phyloP scores from a whole-genome alignment of 371 early-diverging fungal species.

The Neoconidiobolus thromboides region DNA sequence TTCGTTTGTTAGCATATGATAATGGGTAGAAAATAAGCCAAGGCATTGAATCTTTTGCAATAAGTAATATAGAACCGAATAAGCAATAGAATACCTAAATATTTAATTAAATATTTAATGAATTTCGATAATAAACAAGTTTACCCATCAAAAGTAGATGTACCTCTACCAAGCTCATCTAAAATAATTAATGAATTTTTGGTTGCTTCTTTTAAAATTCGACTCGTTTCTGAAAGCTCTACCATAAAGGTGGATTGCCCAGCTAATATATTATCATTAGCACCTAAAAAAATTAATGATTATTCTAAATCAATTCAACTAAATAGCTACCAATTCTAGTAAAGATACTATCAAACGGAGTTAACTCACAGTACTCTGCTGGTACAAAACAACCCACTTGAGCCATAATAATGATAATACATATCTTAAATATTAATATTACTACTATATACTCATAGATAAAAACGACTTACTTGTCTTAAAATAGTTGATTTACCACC shows the following conservation, averaged over 20 bases:
- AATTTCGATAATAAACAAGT: constrained; percentile 7
- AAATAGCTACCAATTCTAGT: constrained; percentile 55
- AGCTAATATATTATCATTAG: constrained; percentile 89
- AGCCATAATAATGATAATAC: constrained; percentile 93
- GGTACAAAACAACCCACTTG: constrained; percentile 97
- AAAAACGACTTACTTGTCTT: constrained; percentile 38
- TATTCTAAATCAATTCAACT: background rate
- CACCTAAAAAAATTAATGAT: constrained; percentile 25
- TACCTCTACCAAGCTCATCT: constrained; percentile 99
- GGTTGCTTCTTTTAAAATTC: constrained; percentile 87
- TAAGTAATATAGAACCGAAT: constrained; percentile 76
- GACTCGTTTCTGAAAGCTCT: constrained; percentile 90
- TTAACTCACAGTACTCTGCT: constrained; percentile 53
- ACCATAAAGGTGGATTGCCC: constrained; percentile 99
- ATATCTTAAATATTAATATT: constrained; percentile 29
- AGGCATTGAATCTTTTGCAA: constrained; percentile 68
- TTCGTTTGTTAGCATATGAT: constrained; percentile 76
- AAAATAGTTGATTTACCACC: constrained; percentile 94
- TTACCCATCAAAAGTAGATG: constrained; percentile 92
- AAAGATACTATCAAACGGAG: constrained; percentile 91
- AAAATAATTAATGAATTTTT: constrained; percentile 89
- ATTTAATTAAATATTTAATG: constrained; percentile 12
- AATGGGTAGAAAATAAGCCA: constrained; percentile 96
- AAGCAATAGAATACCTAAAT: constrained; percentile 72
- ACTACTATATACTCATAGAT: background rate